Percentiles rank a stretch among this genome's conserved stretches.
Evolutionary conservation across 257 asterid genomes (phyloP).

Genomic region (Euphrasia confusa): DNA sequence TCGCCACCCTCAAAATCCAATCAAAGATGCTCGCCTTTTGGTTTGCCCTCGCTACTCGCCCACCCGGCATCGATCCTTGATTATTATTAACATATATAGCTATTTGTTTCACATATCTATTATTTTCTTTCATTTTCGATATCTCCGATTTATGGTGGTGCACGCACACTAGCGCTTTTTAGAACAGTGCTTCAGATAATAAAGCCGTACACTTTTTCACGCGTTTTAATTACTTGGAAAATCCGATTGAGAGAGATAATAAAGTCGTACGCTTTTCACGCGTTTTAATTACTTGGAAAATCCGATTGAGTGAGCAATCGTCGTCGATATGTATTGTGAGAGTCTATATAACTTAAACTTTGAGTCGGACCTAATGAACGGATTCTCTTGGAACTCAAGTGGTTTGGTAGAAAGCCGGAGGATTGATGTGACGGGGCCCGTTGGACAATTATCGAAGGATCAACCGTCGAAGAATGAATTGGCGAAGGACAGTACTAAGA

Average conservation of each 20-base stretch:
- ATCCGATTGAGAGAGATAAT: too few relatives aligned
- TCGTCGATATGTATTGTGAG: slow-evolving; percentile 26
- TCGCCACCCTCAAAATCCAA: slow-evolving; percentile 35
- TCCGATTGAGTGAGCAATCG: too few relatives aligned
- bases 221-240: too few relatives aligned
- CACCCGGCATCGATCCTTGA: slow-evolving; percentile 92
- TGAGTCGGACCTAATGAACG: background rate
- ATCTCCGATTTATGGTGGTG: too few relatives aligned
- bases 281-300: too few relatives aligned
- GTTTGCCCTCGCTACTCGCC: slow-evolving; percentile 74
- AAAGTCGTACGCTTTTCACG: too few relatives aligned
- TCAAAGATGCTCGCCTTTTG: too few relatives aligned
- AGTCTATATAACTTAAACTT: slow-evolving; percentile 21
- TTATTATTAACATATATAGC: background rate
- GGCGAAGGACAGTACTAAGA: slow-evolving; percentile 22
- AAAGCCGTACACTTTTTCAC: too few relatives aligned
- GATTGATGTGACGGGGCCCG: background rate
- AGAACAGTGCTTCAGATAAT: too few relatives aligned
- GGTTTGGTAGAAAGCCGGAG: background rate
- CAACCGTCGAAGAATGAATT: slow-evolving; percentile 29
- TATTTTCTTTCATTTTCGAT: too few relatives aligned
- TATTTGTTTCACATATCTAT: too few relatives aligned
- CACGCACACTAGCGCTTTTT: too few relatives aligned
- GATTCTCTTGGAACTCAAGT: background rate
- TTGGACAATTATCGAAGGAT: slow-evolving; percentile 36